Conservation (phyloP, 73 alveolate species). For the Paramecium pentaurelia region DNA sequence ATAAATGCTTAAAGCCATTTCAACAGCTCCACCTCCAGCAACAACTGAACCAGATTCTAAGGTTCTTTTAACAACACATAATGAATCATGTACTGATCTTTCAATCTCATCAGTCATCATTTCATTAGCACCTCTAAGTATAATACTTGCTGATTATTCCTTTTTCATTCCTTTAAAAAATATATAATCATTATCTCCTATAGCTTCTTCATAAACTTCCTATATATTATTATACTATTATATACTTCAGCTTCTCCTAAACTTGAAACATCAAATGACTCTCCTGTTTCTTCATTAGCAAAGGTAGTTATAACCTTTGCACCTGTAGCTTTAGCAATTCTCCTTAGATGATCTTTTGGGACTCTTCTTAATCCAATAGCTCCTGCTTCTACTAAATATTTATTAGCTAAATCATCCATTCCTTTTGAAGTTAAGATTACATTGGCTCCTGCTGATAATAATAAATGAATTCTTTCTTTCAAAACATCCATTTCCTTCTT, state of each 20-base stretch:
- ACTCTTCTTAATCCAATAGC: constrained; percentile 94
- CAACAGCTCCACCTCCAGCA: constrained; percentile 99
- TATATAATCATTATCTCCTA: constrained; percentile 96
- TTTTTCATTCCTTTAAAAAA: constrained; percentile 92
- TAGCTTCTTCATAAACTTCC: constrained; percentile 93
- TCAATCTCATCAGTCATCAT: constrained; percentile 97
- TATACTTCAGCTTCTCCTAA: constrained; percentile 68
- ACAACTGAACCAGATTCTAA: constrained; percentile 90
- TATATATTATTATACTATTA: not conserved
- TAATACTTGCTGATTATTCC: constrained; percentile 79
- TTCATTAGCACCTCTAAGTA: constrained; percentile 98
- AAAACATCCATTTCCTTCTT: constrained; percentile 93
- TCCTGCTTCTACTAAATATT: constrained; percentile 97
- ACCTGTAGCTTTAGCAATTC: constrained; percentile 97
- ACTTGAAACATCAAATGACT: constrained; percentile 37
- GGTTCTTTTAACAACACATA: constrained; percentile 96
- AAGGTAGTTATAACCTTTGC: constrained; percentile 57
- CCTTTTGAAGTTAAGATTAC: constrained; percentile 96
- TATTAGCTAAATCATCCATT: constrained; percentile 97
- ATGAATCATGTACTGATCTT: constrained; percentile 94
- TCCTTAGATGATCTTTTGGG: constrained; percentile 91
- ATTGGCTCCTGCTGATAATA: constrained; percentile 96
- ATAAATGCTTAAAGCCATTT: constrained; percentile 91
- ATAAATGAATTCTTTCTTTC: constrained; percentile 87
- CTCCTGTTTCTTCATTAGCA: constrained; percentile 58